These are phyloP conservation scores for Entrophospora sp. DNA, from an alignment of 192 early-diverging fungal genomes.

Conservation along the genomic window DNA sequence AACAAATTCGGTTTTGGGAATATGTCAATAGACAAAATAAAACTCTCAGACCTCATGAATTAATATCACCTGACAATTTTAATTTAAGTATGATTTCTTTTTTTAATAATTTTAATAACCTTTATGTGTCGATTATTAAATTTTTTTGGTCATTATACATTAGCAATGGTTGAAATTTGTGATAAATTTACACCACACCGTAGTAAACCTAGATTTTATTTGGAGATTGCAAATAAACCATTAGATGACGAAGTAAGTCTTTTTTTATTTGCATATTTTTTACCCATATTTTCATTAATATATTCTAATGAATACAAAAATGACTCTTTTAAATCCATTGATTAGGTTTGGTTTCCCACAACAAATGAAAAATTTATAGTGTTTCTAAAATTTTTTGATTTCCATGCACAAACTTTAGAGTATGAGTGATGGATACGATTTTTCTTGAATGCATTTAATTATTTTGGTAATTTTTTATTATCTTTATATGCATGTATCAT, in stretches of 20 bases:
- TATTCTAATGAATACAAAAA: no score
- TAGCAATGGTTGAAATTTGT: conserved; percentile 33
- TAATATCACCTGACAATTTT: conserved; percentile 43
- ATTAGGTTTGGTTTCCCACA: neutral
- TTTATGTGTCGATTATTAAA: neutral
- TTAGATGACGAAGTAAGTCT: conserved; percentile 23
- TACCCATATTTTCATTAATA: no score
- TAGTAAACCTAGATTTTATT: conserved; percentile 28
- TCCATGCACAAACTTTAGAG: conserved; percentile 45
- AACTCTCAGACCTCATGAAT: conserved; percentile 77
- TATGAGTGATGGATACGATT: no score
- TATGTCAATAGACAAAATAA: conserved; percentile 85
- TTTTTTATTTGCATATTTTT: conserved; percentile 18
- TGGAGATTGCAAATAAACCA: conserved; percentile 27
- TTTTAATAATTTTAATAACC: neutral
- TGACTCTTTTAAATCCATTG: neutral
- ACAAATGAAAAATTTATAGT: conserved; percentile 37
- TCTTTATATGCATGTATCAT: neutral
- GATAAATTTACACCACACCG: conserved; percentile 25
- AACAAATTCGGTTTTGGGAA: conserved; percentile 73
- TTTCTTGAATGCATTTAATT: conserved; percentile 20
- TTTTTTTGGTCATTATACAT: neutral
- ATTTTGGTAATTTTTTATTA: neutral
- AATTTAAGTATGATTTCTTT: conserved; percentile 31
- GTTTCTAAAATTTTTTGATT: conserved; percentile 84